A percentile compares a stretch with the other conserved stretches of the same genome.
These are phyloP conservation scores for Bifiguratus adelaidae DNA, from an alignment of 192 early-diverging fungal species.

Conservation along the genomic window DNA sequence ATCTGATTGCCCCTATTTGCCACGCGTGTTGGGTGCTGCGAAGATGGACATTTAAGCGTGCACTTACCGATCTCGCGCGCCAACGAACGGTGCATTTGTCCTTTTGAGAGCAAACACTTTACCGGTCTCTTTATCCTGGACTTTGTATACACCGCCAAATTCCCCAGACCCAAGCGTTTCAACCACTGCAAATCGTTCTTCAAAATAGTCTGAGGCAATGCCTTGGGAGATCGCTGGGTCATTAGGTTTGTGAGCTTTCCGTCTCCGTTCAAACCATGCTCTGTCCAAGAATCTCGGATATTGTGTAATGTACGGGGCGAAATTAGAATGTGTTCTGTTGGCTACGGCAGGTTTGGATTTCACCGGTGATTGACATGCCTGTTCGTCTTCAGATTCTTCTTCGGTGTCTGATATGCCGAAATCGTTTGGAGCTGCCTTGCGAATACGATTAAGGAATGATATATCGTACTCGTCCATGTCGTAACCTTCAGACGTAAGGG, in stretches of 20 bases:
- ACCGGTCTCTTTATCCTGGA: slow-evolving; percentile 48
- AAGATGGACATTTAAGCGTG: background rate
- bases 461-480: background rate
- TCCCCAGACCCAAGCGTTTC: slow-evolving; percentile 63
- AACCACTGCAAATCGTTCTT: slow-evolving; percentile 55
- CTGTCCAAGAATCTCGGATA: background rate
- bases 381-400: too few species aligned
- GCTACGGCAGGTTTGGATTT: background rate
- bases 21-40: background rate
- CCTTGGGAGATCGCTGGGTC: background rate
- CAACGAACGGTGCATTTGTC: slow-evolving; percentile 52
- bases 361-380: too few species aligned
- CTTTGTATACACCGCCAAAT: slow-evolving; percentile 75
- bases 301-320: too few species aligned
- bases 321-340: background rate
- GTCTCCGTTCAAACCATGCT: background rate
- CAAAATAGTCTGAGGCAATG: slow-evolving; percentile 51
- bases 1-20: slow-evolving; percentile 45
- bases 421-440: background rate
- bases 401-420: background rate
- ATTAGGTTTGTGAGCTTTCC: background rate
- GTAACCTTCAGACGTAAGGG: background rate
- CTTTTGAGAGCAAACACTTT: slow-evolving; percentile 76
- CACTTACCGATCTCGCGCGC: slow-evolving; percentile 54
- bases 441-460: background rate